Base-by-base conservation (phyloP, 192 early-diverging fungal species). In the Borealophlyctis nickersoniae region DNA sequence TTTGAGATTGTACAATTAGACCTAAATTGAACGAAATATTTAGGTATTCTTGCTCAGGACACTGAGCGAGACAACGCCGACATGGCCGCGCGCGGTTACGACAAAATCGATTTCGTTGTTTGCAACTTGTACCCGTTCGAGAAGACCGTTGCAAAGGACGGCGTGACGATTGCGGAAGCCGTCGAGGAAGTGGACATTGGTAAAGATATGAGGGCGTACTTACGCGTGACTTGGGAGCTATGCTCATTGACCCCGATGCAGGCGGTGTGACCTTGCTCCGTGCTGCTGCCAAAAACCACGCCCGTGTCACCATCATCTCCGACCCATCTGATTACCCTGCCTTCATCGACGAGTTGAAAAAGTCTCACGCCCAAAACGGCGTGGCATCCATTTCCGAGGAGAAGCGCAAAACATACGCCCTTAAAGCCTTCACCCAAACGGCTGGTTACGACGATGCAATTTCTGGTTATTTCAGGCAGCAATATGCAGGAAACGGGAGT, bases 61-160 rank as follows among this genome's bases (percentile, higher is more conserved):
- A 89, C 91, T 39, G 72, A 85, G 11, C 80, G 78, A 52, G 96
- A 99, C 74, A 79, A 91, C 39, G 78, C 79, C 26, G 96, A 99
- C 78, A 92, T 99, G 65, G 78, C 75, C 31, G 86, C 82, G 49
- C 90, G 95, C 69, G 76, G 86, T n/a, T 96, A 96, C 66, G 77
- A 89, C 65, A 91, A 90, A 84, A 93, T 99, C 65, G 92, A 93
- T 68, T 87, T 88, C 71, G 95, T 99, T 52, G 87, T 95, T 19
- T 98, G 96, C 84, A 99, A 99, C 83, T 81, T 99, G 70, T 98
- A 99, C 70, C 96, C 96, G 51, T 99, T 99, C 84, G 87, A 94
- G 75, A 84, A 94, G 76, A 96, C 95, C 19, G 81, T 98, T 55
- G 88, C 91, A 30, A 91, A 91, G 71, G 81, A 77, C 28, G 90